A percentile compares a stretch with the other conserved stretches of the same genome.
Evolutionary conservation across 331 rosid species (phyloP).

Genomic region (Spiraea crenata): DNA sequence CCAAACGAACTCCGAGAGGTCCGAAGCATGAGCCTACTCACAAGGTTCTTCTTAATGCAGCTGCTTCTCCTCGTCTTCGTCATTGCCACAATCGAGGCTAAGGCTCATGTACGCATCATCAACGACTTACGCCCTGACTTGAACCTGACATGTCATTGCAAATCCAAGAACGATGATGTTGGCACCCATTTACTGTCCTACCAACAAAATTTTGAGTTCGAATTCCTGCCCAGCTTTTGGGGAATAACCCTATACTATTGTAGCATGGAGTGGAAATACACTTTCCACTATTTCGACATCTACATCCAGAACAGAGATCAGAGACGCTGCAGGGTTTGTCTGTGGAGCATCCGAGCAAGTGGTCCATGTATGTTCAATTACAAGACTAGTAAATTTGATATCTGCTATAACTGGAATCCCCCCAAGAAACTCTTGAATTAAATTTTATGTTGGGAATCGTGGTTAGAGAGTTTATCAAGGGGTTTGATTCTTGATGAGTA

Average conservation of each 20-base stretch:
- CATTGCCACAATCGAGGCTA: background rate
- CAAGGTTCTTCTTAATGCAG: background rate
- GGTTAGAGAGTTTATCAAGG: background rate
- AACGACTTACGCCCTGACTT: constrained; percentile 7
- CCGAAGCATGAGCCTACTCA: background rate
- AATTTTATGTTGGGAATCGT: background rate
- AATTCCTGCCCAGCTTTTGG: background rate
- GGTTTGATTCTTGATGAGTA: background rate
- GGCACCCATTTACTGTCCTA: background rate
- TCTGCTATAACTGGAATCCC: constrained; percentile 6
- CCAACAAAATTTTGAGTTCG: background rate
- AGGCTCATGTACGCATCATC: background rate
- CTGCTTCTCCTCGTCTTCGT: background rate
- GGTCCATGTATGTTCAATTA: constrained; percentile 10
- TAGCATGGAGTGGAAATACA: background rate
- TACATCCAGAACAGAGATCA: background rate
- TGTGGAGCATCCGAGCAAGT: constrained; percentile 3
- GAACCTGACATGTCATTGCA: constrained; percentile 6
- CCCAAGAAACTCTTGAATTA: background rate
- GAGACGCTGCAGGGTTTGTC: background rate
- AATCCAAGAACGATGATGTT: constrained; percentile 1
- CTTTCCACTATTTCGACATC: constrained; percentile 7
- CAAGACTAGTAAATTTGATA: background rate
- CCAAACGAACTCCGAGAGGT: background rate
- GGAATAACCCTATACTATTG: background rate